Base-by-base conservation (phyloP, 225 moss, liverwort and hornwort species). In the Pleurozium schreberi region DNA sequence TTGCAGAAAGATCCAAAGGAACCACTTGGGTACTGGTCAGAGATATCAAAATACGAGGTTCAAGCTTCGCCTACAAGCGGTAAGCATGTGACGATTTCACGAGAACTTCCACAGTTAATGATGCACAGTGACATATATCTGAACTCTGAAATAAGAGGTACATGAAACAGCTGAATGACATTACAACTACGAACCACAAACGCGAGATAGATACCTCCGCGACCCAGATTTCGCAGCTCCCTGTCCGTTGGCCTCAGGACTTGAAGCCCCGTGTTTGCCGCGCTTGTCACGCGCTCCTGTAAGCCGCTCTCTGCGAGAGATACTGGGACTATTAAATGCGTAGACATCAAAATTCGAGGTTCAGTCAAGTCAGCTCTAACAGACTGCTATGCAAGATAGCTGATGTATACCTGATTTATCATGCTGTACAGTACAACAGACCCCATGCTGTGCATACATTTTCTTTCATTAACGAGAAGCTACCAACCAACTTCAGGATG, bases 151-250 rank as follows among this genome's bases (percentile, higher is more conserved):
- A 36, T n/a, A 30, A 59, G 14, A 80, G 61, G 45, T 75, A 31
- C 10, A 52, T 5, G 18, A 60, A 61, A 55, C 15, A 69, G 38
- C 36, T 43, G 71, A 22, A 81, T 84, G 38, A 75, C 26, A 85
- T 43, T 85, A 42, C 81, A 86, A 61, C 20, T 66, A 49, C 5
- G 11, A 76, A 75, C 61, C 52, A 82, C 34, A 65, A 84, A 69
- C 42, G 73, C 31, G 42, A 55, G 55, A 68, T 18, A 80, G 36
- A 47, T 92, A 94, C 94, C 94, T 93, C 58, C 65, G 89, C 68
- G 93, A 94, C 87, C 88, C 85, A 50, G 92, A 94, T 86, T 94
- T 93, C 17, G 86, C 85, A 57, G 89, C 78, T 80, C 88, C 90
- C 47, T 91, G 89, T 85, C 89, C 90, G 76, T 92, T 90, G 34